phyloP scores from a whole-genome alignment of 495 filamentous ascomycete species.

The Xylaria venustula region DNA sequence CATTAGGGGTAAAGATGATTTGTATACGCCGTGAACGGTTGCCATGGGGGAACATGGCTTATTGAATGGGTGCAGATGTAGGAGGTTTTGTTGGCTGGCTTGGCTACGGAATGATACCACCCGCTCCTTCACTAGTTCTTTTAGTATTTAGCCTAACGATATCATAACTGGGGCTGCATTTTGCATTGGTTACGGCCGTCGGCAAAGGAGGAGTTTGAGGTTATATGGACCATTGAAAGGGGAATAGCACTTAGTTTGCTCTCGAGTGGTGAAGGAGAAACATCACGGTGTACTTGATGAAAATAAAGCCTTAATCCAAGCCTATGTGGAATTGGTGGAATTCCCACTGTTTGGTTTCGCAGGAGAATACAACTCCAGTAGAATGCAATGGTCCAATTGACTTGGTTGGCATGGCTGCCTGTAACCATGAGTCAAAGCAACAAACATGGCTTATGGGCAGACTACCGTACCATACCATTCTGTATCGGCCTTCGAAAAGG shows the following conservation, averaged over 20 bases:
- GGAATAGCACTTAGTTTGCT: slow-evolving; percentile 4
- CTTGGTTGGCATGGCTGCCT: too few species aligned
- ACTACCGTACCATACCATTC: too few species aligned
- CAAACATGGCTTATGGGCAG: too few species aligned
- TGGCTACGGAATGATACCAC: slow-evolving; percentile 26
- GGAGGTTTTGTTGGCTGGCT: slow-evolving; percentile 17
- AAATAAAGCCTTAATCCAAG: not conserved
- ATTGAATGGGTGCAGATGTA: not conserved
- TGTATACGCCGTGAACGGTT: not conserved
- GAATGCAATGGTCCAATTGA: too few species aligned
- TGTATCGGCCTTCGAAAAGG: too few species aligned
- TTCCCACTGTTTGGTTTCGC: too few species aligned
- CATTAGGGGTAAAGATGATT: slow-evolving; percentile 22
- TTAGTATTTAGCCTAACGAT: slow-evolving; percentile 8
- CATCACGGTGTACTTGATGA: not conserved
- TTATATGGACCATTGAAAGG: not conserved
- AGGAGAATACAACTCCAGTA: too few species aligned
- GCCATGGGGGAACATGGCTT: not conserved
- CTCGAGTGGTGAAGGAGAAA: not conserved
- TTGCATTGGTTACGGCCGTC: slow-evolving; percentile 3
- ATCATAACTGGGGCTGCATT: slow-evolving; percentile 8
- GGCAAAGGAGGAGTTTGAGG: not conserved
- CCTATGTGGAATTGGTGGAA: too few species aligned
- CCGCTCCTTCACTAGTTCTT: slow-evolving; percentile 13
- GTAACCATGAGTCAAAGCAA: too few species aligned